phyloP scores from a whole-genome alignment of 139 green algal species.

The Tetratostichococcus sp. region DNA sequence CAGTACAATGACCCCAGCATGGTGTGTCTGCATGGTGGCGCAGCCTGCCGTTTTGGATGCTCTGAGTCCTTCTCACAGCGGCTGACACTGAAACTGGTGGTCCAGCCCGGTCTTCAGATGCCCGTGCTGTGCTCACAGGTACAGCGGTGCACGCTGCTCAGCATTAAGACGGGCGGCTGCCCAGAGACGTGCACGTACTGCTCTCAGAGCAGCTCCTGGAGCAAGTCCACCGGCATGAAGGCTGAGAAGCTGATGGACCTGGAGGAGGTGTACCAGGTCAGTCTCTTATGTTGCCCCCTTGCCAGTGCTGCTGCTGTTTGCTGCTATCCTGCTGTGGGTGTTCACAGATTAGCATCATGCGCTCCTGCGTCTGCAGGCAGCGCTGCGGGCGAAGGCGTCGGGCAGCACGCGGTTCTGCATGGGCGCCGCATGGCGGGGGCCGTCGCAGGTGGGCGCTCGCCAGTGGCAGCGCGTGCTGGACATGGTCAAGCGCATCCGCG shows the following conservation, averaged over 20 bases:
- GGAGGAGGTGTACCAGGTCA: conserved; percentile 82
- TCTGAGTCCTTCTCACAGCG: too few relatives aligned
- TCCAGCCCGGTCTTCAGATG: too few relatives aligned
- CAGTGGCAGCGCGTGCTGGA: conserved; percentile 89
- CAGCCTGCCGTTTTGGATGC: too few relatives aligned
- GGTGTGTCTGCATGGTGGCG: too few relatives aligned
- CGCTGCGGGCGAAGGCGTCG: conserved; percentile 76
- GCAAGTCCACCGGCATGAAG: conserved; percentile 79
- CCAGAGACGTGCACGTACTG: conserved; percentile 98
- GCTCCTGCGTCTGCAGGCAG: conserved; percentile 65
- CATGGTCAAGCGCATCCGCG: conserved; percentile 81
- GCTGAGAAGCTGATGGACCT: conserved; percentile 92
- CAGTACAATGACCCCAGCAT: conserved; percentile 86
- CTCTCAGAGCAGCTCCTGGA: conserved; percentile 75
- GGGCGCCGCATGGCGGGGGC: conserved; percentile 94
- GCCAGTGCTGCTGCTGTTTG: too few relatives aligned
- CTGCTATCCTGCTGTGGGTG: too few relatives aligned
- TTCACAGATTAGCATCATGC: too few relatives aligned
- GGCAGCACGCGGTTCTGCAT: conserved; percentile 99
- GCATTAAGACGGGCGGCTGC: conserved; percentile 98
- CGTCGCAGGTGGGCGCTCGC: conserved; percentile 75
- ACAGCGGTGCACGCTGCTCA: conserved; percentile 95
- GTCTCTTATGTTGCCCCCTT: background rate
- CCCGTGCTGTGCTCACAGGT: too few relatives aligned
- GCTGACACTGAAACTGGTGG: too few relatives aligned